Percentiles rank a stretch among this genome's conserved stretches.
Evolutionary conservation across 768 basidiomycete genomes (phyloP).

Genomic region (Lepiota venenata): DNA sequence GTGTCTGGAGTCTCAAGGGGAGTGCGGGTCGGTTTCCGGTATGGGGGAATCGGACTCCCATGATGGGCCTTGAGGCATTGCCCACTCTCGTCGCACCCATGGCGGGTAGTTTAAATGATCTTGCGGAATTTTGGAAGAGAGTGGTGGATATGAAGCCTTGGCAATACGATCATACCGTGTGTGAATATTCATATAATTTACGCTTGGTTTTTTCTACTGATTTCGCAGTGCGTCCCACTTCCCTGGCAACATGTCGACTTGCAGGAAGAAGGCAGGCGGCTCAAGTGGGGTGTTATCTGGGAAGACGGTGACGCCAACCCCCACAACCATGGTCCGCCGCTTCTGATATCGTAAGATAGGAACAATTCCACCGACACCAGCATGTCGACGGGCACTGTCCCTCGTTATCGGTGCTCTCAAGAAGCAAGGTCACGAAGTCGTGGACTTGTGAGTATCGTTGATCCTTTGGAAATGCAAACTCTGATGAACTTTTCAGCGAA

Average conservation of each 20-base stretch:
- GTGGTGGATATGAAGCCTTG: conserved; percentile 61
- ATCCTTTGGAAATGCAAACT: not conserved
- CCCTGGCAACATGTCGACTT: conserved; percentile 47
- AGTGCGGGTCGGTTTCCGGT: conserved; percentile 56
- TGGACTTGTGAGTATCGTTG: conserved; percentile 46
- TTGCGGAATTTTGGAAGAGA: conserved; percentile 64
- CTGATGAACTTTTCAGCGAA: conserved; percentile 16
- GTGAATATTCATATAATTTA: conserved; percentile 19
- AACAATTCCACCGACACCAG: conserved; percentile 57
- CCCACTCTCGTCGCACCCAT: conserved; percentile 55
- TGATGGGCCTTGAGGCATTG: conserved; percentile 57
- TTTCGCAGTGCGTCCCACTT: conserved; percentile 42
- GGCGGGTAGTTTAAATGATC: conserved; percentile 56
- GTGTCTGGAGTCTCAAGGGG: conserved; percentile 61
- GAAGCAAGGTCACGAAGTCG: conserved; percentile 60
- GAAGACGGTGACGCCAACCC: conserved; percentile 46
- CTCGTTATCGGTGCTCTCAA: conserved; percentile 49
- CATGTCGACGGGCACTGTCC: conserved; percentile 55
- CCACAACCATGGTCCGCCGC: not conserved
- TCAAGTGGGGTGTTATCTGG: conserved; percentile 63
- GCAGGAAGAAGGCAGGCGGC: conserved; percentile 43
- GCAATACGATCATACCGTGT: conserved; percentile 60
- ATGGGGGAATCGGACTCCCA: conserved; percentile 41
- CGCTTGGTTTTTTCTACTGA: conserved; percentile 21
- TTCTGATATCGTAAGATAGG: conserved; percentile 31